Base-by-base conservation (phyloP, 2,329 filamentous ascomycete genomes). In the Trichoderma aggressivum region DNA sequence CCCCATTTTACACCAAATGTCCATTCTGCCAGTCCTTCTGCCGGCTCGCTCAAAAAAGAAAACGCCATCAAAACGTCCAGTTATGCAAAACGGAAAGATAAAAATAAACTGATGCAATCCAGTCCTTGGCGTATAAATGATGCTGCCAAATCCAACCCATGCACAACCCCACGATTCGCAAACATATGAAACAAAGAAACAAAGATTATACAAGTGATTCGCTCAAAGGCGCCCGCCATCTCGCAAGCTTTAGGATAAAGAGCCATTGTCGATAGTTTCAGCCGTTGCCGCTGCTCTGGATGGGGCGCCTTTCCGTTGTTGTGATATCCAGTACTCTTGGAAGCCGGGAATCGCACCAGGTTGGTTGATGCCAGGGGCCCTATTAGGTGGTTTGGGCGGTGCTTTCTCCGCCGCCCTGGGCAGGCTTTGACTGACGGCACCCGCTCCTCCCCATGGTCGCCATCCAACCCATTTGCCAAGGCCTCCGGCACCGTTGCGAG, bases 341-440 rank as follows among this genome's bases (percentile, higher is more conserved):
- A 95, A 91, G 0, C 93, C 92, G 0, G 91, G 88, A 56, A 96
- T 91, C 0, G 89, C 86, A 0, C 93, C 93, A 1, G 88, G 86
- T 78, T 95, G 93, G 76, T 96, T 96, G 77, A 96, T 93, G 0
- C 93, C 93, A 1, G 92, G 88, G 5, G 87, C 81, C 56, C 92
- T 85, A 56, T 83, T 83, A 39, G 81, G 67, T 12, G 82, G 80
- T 70, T 79, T 79, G 34, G 82, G 79, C 71, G 75, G 81, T 71
- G 82, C 74, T 53, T 75, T 74, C 64, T 71, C 68, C 14, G 6
- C 32, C 7, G 55, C 56, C 34, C 61, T 71, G 12, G 53, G 36
- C 26, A 43, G 24, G 60, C 71, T 55, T 43, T 64, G 60, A 26
- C 50, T 30, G 16, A 28, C n/a, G 21, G 55, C 72, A 28, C 75